phyloP scores from a whole-genome alignment of 148 eudicot genomes.

The Pouteria glomerata region DNA sequence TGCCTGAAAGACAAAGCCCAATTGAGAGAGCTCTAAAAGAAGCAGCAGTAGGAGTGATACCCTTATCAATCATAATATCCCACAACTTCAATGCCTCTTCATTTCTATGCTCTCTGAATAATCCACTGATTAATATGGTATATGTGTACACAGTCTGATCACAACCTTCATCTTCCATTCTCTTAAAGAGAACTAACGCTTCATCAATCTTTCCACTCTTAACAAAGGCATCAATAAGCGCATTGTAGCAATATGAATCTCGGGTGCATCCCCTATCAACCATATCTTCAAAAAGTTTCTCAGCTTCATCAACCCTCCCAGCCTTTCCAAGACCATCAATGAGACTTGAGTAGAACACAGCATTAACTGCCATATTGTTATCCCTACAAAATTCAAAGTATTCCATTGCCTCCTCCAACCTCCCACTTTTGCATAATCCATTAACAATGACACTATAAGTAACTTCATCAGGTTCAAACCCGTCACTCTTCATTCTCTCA shows the following conservation, averaged over 20 bases:
- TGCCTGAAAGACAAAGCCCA: conserved; percentile 88
- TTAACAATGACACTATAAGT: conserved; percentile 81
- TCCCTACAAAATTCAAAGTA: conserved; percentile 51
- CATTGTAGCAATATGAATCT: conserved; percentile 95
- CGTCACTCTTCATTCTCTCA: conserved; percentile 61
- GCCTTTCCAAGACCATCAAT: conserved; percentile 89
- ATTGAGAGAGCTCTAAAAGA: conserved; percentile 79
- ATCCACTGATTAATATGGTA: conserved; percentile 70
- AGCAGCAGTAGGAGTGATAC: conserved; percentile 81
- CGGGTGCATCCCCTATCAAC: conserved; percentile 60
- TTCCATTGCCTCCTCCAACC: conserved; percentile 71
- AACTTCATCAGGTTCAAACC: conserved; percentile 74
- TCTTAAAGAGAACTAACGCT: conserved; percentile 52
- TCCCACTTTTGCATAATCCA: conserved; percentile 78
- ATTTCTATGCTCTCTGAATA: conserved; percentile 67
- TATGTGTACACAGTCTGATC: conserved; percentile 91
- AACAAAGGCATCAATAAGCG: conserved; percentile 63
- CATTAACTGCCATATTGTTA: conserved; percentile 46
- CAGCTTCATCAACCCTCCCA: conserved; percentile 72
- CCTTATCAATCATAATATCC: conserved; percentile 94
- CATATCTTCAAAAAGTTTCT: conserved; percentile 79
- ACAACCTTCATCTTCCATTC: conserved; percentile 88
- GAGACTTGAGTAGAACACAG: conserved; percentile 68
- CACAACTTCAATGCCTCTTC: conserved; percentile 87
- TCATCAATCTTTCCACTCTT: conserved; percentile 63